Percentiles rank a stretch among this genome's conserved stretches.
These are phyloP conservation scores for Annona cherimola DNA, from an alignment of 164 flowering plant genomes.

Conservation along the genomic window DNA sequence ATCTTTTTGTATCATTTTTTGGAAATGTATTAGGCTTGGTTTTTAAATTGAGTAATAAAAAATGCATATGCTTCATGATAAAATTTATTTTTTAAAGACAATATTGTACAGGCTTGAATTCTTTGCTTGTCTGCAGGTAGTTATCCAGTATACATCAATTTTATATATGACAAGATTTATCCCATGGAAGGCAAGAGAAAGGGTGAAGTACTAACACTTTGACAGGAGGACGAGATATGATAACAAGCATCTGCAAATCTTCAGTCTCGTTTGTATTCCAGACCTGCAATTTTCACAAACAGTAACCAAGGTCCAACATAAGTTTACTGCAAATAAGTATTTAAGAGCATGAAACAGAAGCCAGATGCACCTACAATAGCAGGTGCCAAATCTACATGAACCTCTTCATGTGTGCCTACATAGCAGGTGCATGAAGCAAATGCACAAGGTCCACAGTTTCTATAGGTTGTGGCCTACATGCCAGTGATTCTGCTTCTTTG, in stretches of 20 bases:
- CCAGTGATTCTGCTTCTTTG: too few relatives aligned
- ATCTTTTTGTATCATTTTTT: background rate
- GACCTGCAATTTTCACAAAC: constrained; percentile 34
- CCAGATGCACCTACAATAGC: too few relatives aligned
- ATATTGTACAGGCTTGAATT: background rate
- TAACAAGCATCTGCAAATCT: constrained; percentile 75
- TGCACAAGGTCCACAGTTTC: too few relatives aligned
- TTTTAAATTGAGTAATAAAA: too few relatives aligned
- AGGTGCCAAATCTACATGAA: too few relatives aligned
- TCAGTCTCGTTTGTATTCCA: constrained; percentile 69
- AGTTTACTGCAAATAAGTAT: too few relatives aligned
- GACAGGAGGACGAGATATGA: constrained; percentile 88
- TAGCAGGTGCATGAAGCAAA: too few relatives aligned
- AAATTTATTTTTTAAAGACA: too few relatives aligned
- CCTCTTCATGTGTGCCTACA: too few relatives aligned
- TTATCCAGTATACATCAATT: background rate
- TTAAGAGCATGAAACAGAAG: too few relatives aligned
- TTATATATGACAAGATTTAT: background rate
- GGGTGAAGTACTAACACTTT: constrained; percentile 64
- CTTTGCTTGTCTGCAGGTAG: background rate
- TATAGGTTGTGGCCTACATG: too few relatives aligned
- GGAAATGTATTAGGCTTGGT: background rate
- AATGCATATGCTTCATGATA: too few relatives aligned
- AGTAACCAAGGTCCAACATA: background rate
- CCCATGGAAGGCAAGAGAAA: background rate